Base-by-base conservation (phyloP, 768 basidiomycete genomes). In the Trametes elegans region DNA sequence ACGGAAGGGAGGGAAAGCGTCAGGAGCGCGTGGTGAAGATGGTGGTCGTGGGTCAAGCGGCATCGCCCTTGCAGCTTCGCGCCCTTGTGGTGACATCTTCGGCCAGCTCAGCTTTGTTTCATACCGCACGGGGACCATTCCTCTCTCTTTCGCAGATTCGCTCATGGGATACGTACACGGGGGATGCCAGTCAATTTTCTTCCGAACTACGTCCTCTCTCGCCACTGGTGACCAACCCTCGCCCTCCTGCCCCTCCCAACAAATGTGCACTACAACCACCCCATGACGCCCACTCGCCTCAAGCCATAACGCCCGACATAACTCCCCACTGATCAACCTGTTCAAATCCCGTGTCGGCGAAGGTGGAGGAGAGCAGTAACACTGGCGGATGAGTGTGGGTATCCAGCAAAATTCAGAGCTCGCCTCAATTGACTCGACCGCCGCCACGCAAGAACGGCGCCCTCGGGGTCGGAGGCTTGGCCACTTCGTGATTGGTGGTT, bases 1-100 rank as follows among this genome's bases (percentile, higher is more conserved):
- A 11, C 14, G 48, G 49, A 47, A 34, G 18, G 24, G 51, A 49
- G 51, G 54, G 38, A 40, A 28, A 39, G 16, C 50, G 50, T 23
- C 13, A 38, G 35, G 44, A 26, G 40, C 48, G 27, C 52, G 51
- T 59, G 52, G 57, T 42, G 23, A 42, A 55, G 62, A 60, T 60
- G 62, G 59, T 60, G 59, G 61, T 59, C 44, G 54, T 59, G 58
- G 58, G 49, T 53, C 58, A 57, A 60, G 58, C 41, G 58, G 54
- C 51, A 59, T 59, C 57, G 57, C 57, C 57, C 57, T 59, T 23
- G 45, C 57, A 42, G 42, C 47, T 59, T 59, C 57, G 57, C 57
- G 57, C 57, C 48, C 52, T 53, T 49, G 57, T 45, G 42, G 51
- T 48, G 52, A 59, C 57, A 59, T 49, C 57, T 54, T 54, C 45